phyloP scores from a whole-genome alignment of 805 yeast genomes.

The Schwanniomyces sp. region DNA sequence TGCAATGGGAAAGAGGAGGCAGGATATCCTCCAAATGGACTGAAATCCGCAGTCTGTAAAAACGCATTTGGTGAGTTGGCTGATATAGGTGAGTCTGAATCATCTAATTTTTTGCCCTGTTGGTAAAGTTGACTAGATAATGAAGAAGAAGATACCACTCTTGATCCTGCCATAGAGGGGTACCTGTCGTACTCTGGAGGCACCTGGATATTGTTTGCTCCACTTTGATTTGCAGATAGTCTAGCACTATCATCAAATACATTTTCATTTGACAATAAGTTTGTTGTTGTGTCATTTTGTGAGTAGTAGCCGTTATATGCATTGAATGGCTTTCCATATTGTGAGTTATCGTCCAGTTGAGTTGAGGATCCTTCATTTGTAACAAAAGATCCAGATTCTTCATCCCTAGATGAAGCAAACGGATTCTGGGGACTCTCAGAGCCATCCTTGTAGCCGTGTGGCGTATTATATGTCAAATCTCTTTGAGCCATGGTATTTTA shows the following conservation, averaged over 20 bases:
- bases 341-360: constrained; percentile 7
- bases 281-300: constrained; percentile 35
- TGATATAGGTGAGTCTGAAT: constrained; percentile 20
- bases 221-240: constrained; percentile 2
- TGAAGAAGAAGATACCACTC: constrained; percentile 54
- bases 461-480: constrained; percentile 16
- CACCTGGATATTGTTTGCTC: constrained; percentile 21
- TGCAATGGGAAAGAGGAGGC: constrained; percentile 87
- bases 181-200: constrained; percentile 69
- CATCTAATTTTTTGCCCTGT: constrained; percentile 6
- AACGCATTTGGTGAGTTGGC: constrained; percentile 27
- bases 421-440: constrained; percentile 6
- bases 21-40: constrained; percentile 97
- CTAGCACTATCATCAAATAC: constrained; percentile 6
- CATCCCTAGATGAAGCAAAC: constrained; percentile 8
- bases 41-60: constrained; percentile 57
- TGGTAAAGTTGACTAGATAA: constrained; percentile 18
- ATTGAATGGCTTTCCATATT: constrained; percentile 11
- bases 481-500: constrained; percentile 8
- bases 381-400: constrained; percentile 7
- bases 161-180: constrained; percentile 59
- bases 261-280: constrained; percentile 10
- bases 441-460: constrained; percentile 14
- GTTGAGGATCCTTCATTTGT: constrained; percentile 7
- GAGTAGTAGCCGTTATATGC: constrained; percentile 44